A percentile compares a stretch with the other conserved stretches of the same genome.
Evolutionary conservation across 2,329 filamentous ascomycete species (phyloP).

Genomic region (Trichoderma polysporum): DNA sequence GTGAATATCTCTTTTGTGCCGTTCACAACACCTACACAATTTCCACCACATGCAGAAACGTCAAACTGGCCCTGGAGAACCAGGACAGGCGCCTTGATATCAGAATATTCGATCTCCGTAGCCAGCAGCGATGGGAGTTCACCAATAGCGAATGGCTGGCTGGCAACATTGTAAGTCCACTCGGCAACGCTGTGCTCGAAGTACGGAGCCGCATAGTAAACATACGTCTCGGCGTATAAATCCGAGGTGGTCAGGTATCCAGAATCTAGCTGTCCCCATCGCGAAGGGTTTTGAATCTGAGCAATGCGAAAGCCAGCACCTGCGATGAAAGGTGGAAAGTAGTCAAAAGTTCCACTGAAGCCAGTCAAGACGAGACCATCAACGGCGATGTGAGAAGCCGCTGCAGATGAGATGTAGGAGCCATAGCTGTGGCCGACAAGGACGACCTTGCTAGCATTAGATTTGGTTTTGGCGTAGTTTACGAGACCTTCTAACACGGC

Average conservation of each 20-base stretch:
- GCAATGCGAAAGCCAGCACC: neutral
- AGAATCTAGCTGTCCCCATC: neutral
- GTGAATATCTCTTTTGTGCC: neutral
- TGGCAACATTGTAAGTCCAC: neutral
- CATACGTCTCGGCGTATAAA: neutral
- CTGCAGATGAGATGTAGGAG: constrained; percentile 10
- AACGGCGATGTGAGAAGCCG: neutral
- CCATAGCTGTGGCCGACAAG: constrained; percentile 6
- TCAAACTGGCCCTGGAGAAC: constrained; percentile 10
- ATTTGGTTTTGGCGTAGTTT: constrained; percentile 5
- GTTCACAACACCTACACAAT: constrained; percentile 9
- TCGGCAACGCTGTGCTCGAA: constrained; percentile 10
- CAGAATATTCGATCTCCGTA: neutral
- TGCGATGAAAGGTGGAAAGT: neutral
- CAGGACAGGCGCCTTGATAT: constrained; percentile 2
- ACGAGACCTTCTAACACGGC: constrained; percentile 8
- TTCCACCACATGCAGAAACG: constrained; percentile 8
- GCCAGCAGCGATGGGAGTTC: constrained; percentile 4
- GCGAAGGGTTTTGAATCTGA: neutral
- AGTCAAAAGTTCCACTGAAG: constrained; percentile 4
- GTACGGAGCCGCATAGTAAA: neutral
- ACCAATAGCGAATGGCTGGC: constrained; percentile 1
- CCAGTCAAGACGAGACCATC: constrained; percentile 2
- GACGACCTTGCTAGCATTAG: neutral
- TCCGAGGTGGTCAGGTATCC: constrained; percentile 8